Percentiles rank a stretch among this genome's conserved stretches.
Conservation (phyloP, 331 rosid genomes). For the Cydonia oblonga region DNA sequence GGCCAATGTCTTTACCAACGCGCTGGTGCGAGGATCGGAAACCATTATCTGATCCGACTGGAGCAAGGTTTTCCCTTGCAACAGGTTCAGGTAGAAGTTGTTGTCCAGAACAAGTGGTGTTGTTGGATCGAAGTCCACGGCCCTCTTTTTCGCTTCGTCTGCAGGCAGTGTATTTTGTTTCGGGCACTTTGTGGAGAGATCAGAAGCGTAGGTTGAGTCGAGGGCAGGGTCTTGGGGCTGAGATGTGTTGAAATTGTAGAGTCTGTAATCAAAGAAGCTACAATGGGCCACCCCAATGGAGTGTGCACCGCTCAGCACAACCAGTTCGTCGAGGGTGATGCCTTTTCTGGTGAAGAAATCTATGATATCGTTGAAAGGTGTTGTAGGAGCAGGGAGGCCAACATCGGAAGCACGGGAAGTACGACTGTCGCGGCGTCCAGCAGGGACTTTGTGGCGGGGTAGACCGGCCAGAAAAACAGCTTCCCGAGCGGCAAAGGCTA, state of each 20-base stretch:
- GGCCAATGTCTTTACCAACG: constrained; percentile 27
- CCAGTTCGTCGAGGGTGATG: constrained; percentile 37
- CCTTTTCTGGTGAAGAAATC: constrained; percentile 27
- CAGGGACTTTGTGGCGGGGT: background rate
- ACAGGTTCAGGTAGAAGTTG: constrained; percentile 24
- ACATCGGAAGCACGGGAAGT: constrained; percentile 29
- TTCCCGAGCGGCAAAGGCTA: constrained; percentile 39
- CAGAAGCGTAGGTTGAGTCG: background rate
- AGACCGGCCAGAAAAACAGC: constrained; percentile 26
- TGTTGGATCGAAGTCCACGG: constrained; percentile 28
- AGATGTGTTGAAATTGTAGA: constrained; percentile 1
- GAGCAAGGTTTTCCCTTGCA: constrained; percentile 23
- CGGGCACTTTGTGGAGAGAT: constrained; percentile 14
- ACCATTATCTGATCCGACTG: constrained; percentile 29
- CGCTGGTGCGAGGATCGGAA: constrained; percentile 24
- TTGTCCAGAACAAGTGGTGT: constrained; percentile 41
- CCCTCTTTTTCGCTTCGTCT: background rate
- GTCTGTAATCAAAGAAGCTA: constrained; percentile 19
- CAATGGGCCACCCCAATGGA: constrained; percentile 53
- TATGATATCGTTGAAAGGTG: constrained; percentile 8
- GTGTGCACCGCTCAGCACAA: constrained; percentile 46
- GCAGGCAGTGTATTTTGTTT: background rate
- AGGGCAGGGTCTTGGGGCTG: constrained; percentile 25
- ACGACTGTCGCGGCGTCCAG: constrained; percentile 44
- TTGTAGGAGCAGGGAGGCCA: constrained; percentile 17